Base-by-base conservation (phyloP, 2,329 filamentous ascomycete species). In the Fusarium setosum region DNA sequence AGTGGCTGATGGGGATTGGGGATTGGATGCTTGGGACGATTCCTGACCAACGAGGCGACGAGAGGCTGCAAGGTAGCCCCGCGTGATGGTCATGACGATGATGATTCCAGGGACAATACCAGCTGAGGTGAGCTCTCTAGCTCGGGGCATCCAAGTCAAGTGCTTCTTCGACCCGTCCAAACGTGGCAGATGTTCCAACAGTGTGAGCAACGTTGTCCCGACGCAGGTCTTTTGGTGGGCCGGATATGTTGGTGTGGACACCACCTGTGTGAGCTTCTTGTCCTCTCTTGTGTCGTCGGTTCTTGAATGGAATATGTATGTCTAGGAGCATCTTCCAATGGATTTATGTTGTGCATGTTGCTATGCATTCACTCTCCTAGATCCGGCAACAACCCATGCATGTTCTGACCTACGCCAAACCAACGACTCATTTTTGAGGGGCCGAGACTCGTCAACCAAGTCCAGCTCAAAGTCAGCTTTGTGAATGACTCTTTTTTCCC, bases 301-400 rank as follows among this genome's bases (percentile, higher is more conserved):
- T n/a, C n/a, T 21, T 17, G 13, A 31, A 40, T 21, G 29, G 31
- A 29, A 54, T 61, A 40, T 58, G 49, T 53, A 44, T 69, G 47
- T 66, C 45, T 63, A 29, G 40, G 49, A 42, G 26, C 40, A 49
- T 49, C 51, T 13, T 63, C 50, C 35, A 66, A 53, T 51, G 50
- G 56, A 54, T 60, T 61, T 63, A 69, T 70, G 68, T 71, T 70
- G 65, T 70, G 68, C 68, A 69, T 70, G 52, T 62, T 40, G 41
- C 67, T 71, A 54, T 69, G 63, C 65, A 69, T 50, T 38, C 13
- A 34, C 61, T 45, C 34, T 29, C 52, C 42, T 47, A 61, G 65
- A 66, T 64, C 65, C 63, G 40, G 45, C 59, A 23, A 34, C 52
- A 5, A 45, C 62, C 50, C 18, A 47, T 70, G 65, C 59, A n/a